phyloP scores from a whole-genome alignment of 1,284 basidiomycete genomes.

The Apiotrichum mycotoxinovorans region DNA sequence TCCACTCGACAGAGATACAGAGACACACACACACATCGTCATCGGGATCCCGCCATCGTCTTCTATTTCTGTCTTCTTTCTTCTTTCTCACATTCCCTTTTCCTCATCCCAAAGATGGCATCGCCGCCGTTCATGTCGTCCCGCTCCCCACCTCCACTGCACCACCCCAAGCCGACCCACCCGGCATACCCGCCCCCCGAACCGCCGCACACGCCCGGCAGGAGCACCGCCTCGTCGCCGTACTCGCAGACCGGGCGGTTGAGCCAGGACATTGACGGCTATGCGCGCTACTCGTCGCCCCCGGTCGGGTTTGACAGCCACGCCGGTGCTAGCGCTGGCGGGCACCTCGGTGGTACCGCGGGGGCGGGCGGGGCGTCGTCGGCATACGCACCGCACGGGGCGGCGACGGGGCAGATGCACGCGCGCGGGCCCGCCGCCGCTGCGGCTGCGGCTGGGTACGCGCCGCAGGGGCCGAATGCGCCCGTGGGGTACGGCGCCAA shows the following conservation, averaged over 20 bases:
- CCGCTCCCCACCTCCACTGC: slow-evolving; percentile 71
- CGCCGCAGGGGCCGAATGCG: slow-evolving; percentile 11
- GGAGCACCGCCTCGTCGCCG: slow-evolving; percentile 42
- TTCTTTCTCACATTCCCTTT: neutral
- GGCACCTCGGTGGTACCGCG: slow-evolving; percentile 24
- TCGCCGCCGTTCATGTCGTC: slow-evolving; percentile 47
- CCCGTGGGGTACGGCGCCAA: slow-evolving; percentile 14
- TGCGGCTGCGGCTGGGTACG: too few relatives aligned
- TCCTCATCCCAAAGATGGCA: slow-evolving; percentile 22
- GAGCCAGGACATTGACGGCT: slow-evolving; percentile 44
- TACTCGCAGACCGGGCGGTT: slow-evolving; percentile 51
- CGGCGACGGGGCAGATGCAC: slow-evolving; percentile 1
- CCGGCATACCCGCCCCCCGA: slow-evolving; percentile 79
- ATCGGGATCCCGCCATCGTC: neutral
- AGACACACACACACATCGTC: neutral
- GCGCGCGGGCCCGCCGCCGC: too few relatives aligned
- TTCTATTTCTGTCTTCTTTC: neutral
- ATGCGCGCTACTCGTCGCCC: slow-evolving; percentile 48
- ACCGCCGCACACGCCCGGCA: slow-evolving; percentile 68
- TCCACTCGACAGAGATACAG: too few relatives aligned
- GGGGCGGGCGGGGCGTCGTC: slow-evolving; percentile 7
- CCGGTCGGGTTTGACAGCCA: slow-evolving; percentile 34
- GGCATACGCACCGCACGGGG: slow-evolving; percentile 4
- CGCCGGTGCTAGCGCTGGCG: slow-evolving; percentile 21
- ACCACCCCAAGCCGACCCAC: slow-evolving; percentile 85